Conservation (phyloP, 805 yeast genomes). For the Diddensiella santjacobensis region DNA sequence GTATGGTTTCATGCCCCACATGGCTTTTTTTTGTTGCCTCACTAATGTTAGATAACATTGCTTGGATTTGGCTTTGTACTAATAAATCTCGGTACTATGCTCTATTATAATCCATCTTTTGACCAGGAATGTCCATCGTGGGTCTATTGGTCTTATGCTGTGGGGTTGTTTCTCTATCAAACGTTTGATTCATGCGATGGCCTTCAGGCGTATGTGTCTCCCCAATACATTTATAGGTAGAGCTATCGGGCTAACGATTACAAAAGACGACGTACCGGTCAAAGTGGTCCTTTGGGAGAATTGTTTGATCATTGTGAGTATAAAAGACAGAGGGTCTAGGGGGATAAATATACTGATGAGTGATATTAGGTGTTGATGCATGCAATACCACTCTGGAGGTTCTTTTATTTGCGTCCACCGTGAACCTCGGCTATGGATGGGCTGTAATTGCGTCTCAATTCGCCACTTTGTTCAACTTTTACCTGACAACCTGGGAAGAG, state of each 20-base stretch:
- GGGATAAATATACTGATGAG: background rate
- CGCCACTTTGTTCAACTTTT: conserved; percentile 54
- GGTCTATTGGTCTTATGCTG: conserved; percentile 72
- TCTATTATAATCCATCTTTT: conserved; percentile 70
- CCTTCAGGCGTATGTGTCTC: conserved; percentile 63
- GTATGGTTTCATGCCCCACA: conserved; percentile 11
- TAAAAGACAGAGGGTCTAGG: conserved; percentile 34
- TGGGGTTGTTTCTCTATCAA: conserved; percentile 84
- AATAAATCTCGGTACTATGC: conserved; percentile 57
- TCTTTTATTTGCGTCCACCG: conserved; percentile 64
- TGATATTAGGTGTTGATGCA: conserved; percentile 40
- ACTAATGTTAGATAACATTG: conserved; percentile 55
- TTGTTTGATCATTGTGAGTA: conserved; percentile 84
- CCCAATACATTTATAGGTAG: background rate
- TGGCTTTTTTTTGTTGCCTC: too few species aligned
- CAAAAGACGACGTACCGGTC: conserved; percentile 79
- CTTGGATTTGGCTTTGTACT: conserved; percentile 72
- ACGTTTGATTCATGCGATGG: conserved; percentile 98
- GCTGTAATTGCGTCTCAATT: conserved; percentile 37
- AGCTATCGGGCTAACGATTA: too few species aligned
- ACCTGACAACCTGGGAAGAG: conserved; percentile 93
- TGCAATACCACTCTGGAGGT: conserved; percentile 69
- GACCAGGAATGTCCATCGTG: conserved; percentile 61
- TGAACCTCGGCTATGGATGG: conserved; percentile 66
- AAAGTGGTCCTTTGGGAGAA: conserved; percentile 91